phyloP scores from a whole-genome alignment of 2,329 filamentous ascomycete species.

The Epichloe typhina region DNA sequence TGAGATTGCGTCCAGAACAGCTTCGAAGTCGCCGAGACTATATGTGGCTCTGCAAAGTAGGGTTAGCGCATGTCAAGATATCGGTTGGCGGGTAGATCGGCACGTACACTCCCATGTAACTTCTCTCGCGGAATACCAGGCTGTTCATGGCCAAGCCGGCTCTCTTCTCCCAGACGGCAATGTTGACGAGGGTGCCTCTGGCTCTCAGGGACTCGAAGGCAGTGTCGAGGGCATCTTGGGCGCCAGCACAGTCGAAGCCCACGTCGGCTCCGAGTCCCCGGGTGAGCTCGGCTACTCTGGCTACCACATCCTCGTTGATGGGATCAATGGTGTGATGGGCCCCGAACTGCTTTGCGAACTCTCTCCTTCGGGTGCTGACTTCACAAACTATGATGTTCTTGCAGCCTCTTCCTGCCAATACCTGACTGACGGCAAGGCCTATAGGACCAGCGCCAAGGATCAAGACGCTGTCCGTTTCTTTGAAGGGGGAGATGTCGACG shows the following conservation, averaged over 20 bases:
- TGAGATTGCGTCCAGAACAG: slow-evolving; percentile 39
- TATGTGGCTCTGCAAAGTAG: slow-evolving; percentile 27
- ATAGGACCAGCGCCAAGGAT: slow-evolving; percentile 38
- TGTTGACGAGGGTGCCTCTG: slow-evolving; percentile 46
- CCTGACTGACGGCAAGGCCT: slow-evolving; percentile 32
- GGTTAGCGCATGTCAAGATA: slow-evolving; percentile 27
- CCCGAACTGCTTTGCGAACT: slow-evolving; percentile 30
- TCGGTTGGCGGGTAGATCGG: neutral
- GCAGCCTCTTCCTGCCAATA: slow-evolving; percentile 32
- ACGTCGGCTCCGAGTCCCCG: slow-evolving; percentile 39
- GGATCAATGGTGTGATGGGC: slow-evolving; percentile 31
- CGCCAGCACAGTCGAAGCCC: slow-evolving; percentile 49
- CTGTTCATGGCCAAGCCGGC: slow-evolving; percentile 10
- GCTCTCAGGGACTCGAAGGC: slow-evolving; percentile 36
- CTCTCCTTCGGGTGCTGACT: slow-evolving; percentile 25
- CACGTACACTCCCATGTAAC: slow-evolving; percentile 13
- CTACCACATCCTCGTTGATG: slow-evolving; percentile 31
- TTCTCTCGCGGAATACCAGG: slow-evolving; percentile 11
- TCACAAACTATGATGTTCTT: slow-evolving; percentile 34
- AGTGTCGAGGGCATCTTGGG: slow-evolving; percentile 32
- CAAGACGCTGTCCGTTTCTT: slow-evolving; percentile 27
- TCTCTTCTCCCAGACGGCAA: slow-evolving; percentile 50
- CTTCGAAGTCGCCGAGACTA: slow-evolving; percentile 33
- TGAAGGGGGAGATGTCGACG: slow-evolving; percentile 29
- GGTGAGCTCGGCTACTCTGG: slow-evolving; percentile 31